Evolutionary conservation across 345 rosid genomes (phyloP), one percentile per base, ranked within the genome.

Genomic region (Rhizophora mangle): DNA sequence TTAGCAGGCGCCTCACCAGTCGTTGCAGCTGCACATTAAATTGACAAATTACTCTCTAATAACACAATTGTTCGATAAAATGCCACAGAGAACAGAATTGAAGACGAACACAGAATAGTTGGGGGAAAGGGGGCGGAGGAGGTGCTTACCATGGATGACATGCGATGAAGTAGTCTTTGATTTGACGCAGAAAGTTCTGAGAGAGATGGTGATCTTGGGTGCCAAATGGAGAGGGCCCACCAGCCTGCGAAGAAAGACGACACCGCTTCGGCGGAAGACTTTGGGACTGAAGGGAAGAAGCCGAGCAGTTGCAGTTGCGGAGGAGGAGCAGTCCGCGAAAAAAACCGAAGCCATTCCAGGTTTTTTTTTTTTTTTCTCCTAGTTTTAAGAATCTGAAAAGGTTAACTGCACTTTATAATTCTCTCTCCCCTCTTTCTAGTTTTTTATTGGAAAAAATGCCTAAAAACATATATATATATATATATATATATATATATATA

Each of bases 281-380:
- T 34, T 34, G 37, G 37, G 76, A 77, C 77, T 64, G 4, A 83
- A n/a, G 65, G 77, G 80, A 36, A 84, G 62, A 68, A 78, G 78
- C 20, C 83, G 84, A 27, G 84, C 37, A 62, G 67, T 9, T 18
- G 79, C 64, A 31, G 31, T 3, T 3, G 31, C 5, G 34, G 34
- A 31, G 78, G 89, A 68, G 74, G 84, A 79, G 55, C 84, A 83
- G 57, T 87, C 86, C 0, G 84, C 63, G 57, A 84, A 80, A 53
- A 79, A 57, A 72, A 79, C 65, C 47, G 89, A 79, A 53, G 57
- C 57, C 57, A 53, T 53, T 53, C 57, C 22, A 53, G 55, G 7
- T 6, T 32, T 32, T 0, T 32, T 5, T 32, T 32, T 31, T 31
- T 31, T 1, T 21, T 52, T 1, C 0, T 20, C 1, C 7, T 8